Base-by-base conservation (phyloP, 768 basidiomycete genomes). In the Udeniomyces megalosporus region DNA sequence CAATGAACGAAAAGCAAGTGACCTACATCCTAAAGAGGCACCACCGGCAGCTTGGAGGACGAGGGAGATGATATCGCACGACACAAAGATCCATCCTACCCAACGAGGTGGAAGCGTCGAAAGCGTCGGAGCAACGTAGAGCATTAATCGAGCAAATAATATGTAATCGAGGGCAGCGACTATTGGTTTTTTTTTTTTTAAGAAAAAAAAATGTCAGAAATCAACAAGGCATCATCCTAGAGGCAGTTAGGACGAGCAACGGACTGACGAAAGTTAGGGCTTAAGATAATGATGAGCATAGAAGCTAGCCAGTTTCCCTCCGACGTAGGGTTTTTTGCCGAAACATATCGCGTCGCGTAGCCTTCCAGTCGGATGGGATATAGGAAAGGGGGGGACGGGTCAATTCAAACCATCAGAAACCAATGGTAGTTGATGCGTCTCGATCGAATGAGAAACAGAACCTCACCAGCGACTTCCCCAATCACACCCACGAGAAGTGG, bases 151-250 rank as follows among this genome's bases (percentile, higher is more conserved):
- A 24, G 58, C 58, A 31, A 59, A 45, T 8, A 59, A 47, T 20
- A 59, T 59, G 31, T 59, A 59, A 35, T 59, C 58, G 17, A 44
- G 34, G 3, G 58, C 58, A 11, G 58, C 58, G n/a, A 59, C 38
- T 42, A n/a, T n/a, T n/a, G n/a, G n/a, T n/a, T n/a, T n/a, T n/a
- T n/a, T n/a, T n/a, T n/a, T n/a, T n/a, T n/a, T n/a, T n/a, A n/a
- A n/a, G 38, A 42, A 17, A 42, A 42, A 42, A 42, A 42, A 42
- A 42, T 8, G 38, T 8, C 8, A 17, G 38, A 8, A 42, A 42
- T 17, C 8, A 42, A 17, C 8, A 42, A 42, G 17, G 38, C 38
- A 42, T 8, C 8, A 42, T 8, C 38, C 38, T 17, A 8, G 10
- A 42, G 17, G 17, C 38, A 42, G n/a, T n/a, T n/a, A n/a, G n/a